These are phyloP conservation scores for Lactarius hengduanensis DNA, from an alignment of 768 basidiomycete genomes.

Conservation along the genomic window DNA sequence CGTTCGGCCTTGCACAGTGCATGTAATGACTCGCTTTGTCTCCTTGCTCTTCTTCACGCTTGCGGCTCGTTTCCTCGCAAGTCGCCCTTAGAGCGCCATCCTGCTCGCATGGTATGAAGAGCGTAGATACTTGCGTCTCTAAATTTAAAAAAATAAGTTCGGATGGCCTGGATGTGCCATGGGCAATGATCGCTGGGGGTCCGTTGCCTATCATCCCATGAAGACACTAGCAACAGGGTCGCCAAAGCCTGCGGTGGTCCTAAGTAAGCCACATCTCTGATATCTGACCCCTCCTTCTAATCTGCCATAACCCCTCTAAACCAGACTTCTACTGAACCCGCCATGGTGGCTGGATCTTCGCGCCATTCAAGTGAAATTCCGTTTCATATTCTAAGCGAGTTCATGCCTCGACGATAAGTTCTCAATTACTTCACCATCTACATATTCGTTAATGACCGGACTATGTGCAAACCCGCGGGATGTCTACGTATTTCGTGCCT, in stretches of 20 bases:
- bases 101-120: not conserved
- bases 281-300: too few species aligned
- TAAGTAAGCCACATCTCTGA: conserved; percentile 13
- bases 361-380: too few species aligned
- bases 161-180: conserved; percentile 44
- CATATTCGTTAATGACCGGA: too few species aligned
- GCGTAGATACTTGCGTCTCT: conserved; percentile 15
- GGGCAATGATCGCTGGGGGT: conserved; percentile 57
- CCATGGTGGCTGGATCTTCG: not conserved
- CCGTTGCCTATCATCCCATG: conserved; percentile 42
- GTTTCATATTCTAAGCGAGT: too few species aligned
- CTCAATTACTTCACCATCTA: too few species aligned
- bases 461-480: too few species aligned
- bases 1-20: conserved; percentile 23
- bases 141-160: conserved; percentile 22
- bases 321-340: not conserved
- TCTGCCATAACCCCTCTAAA: not conserved
- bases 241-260: conserved; percentile 45
- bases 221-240: conserved; percentile 39
- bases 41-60: conserved; percentile 32
- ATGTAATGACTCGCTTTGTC: conserved; percentile 32
- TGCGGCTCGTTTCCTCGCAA: conserved; percentile 21
- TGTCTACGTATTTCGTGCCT: too few species aligned
- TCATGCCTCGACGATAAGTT: too few species aligned
- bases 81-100: conserved; percentile 21